Percentiles rank a stretch among this genome's conserved stretches.
Conservation (phyloP, 306 rosid species). For the Prunus mira region DNA sequence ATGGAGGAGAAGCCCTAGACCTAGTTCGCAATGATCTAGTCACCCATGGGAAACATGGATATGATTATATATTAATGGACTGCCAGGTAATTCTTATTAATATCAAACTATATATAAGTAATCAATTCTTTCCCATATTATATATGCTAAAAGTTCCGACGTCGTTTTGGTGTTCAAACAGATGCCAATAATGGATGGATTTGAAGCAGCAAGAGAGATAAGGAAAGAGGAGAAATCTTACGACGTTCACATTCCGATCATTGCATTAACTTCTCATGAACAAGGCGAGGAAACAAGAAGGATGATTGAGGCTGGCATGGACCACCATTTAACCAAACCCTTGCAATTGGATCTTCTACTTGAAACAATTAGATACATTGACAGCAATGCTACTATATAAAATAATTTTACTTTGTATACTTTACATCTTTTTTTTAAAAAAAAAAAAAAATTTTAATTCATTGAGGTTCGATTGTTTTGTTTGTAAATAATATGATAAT, state of each 20-base stretch:
- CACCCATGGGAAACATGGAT: constrained; percentile 21
- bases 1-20: constrained; percentile 56
- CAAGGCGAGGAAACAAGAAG: constrained; percentile 29
- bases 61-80: constrained; percentile 76
- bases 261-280: constrained; percentile 52
- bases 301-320: constrained; percentile 60
- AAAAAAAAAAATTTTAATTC: no score
- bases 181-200: constrained; percentile 69
- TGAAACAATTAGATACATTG: constrained; percentile 16
- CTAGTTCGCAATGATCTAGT: constrained; percentile 36
- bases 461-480: no score
- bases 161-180: constrained; percentile 11
- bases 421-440: no score
- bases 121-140: constrained; percentile 19
- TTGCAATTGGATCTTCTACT: constrained; percentile 34
- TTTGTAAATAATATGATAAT: no score
- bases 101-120: no score
- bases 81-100: constrained; percentile 46
- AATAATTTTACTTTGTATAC: no score
- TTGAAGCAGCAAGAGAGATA: constrained; percentile 54
- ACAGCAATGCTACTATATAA: no score
- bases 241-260: constrained; percentile 48
- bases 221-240: constrained; percentile 38
- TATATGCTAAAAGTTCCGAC: neutral
- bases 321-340: constrained; percentile 56